Conservation (phyloP, 1,139 yeast genomes). For the Yamadazyma trypodendri region DNA sequence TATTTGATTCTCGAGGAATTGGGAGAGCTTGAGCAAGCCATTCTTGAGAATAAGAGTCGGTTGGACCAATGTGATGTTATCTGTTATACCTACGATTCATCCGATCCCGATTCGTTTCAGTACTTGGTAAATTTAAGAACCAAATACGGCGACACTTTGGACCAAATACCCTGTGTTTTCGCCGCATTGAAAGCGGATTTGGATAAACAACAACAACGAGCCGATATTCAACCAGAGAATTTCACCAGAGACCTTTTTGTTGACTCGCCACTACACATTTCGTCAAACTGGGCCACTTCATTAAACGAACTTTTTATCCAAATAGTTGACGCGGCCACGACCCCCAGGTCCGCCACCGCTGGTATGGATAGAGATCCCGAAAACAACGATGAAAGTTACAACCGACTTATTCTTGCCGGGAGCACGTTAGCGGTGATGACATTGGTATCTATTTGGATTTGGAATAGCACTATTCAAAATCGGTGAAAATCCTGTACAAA, state of each 20-base stretch:
- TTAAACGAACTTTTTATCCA: slow-evolving; percentile 82
- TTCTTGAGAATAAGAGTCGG: slow-evolving; percentile 67
- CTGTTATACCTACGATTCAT: slow-evolving; percentile 87
- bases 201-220: slow-evolving; percentile 91
- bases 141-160: slow-evolving; percentile 52
- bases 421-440: slow-evolving; percentile 67
- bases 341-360: slow-evolving; percentile 79
- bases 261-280: slow-evolving; percentile 76
- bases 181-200: slow-evolving; percentile 94
- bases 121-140: slow-evolving; percentile 68
- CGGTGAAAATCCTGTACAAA: slow-evolving; percentile 13
- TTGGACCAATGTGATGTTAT: slow-evolving; percentile 87
- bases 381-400: slow-evolving; percentile 43
- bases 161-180: slow-evolving; percentile 76
- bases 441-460: slow-evolving; percentile 58
- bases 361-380: slow-evolving; percentile 72
- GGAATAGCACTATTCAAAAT: slow-evolving; percentile 46
- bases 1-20: slow-evolving; percentile 86
- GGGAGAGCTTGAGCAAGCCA: slow-evolving; percentile 83
- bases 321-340: slow-evolving; percentile 82
- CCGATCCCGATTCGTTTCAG: slow-evolving; percentile 93
- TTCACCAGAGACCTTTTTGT: slow-evolving; percentile 66
- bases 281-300: slow-evolving; percentile 87
- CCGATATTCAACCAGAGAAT: slow-evolving; percentile 82
- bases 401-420: slow-evolving; percentile 56